These are phyloP conservation scores for Stylonectria norvegica DNA, from an alignment of 2,329 filamentous ascomycete species.

Conservation along the genomic window DNA sequence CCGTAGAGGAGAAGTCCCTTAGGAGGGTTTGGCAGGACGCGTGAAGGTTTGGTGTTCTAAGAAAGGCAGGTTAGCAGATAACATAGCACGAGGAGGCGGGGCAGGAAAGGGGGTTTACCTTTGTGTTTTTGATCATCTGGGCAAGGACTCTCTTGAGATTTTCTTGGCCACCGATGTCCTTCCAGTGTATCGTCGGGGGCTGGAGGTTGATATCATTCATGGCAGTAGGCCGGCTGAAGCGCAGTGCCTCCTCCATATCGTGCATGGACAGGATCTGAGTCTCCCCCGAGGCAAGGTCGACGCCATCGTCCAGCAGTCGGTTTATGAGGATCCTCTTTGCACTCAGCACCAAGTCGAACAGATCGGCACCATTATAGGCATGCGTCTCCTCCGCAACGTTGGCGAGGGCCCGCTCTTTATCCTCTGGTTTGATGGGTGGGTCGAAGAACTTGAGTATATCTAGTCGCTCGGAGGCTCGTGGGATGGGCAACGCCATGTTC, in stretches of 20 bases:
- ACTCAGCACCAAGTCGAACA: conserved; percentile 57
- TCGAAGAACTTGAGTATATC: conserved; percentile 67
- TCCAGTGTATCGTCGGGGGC: conserved; percentile 81
- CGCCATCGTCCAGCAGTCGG: conserved; percentile 22
- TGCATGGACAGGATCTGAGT: conserved; percentile 34
- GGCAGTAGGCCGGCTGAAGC: conserved; percentile 71
- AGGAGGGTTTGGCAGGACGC: conserved; percentile 53
- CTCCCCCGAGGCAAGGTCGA: conserved; percentile 8
- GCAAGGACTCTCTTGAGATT: conserved; percentile 63
- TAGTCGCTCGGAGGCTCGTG: conserved; percentile 65
- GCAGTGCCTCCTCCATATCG: conserved; percentile 64
- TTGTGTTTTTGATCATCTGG: conserved; percentile 45
- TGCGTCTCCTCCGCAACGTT: conserved; percentile 73
- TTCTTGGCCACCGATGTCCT: conserved; percentile 82
- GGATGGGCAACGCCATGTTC: conserved; percentile 73
- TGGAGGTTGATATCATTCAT: conserved; percentile 89
- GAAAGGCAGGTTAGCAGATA: conserved; percentile 11
- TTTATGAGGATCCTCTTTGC: conserved; percentile 27
- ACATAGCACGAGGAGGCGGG: background rate
- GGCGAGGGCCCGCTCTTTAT: conserved; percentile 51
- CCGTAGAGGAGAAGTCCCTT: conserved; percentile 89
- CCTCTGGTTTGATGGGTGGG: conserved; percentile 44
- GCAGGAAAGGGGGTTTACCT: conserved; percentile 21
- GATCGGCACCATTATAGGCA: conserved; percentile 78
- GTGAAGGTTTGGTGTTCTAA: conserved; percentile 28